Conservation (phyloP, 495 filamentous ascomycete genomes). For the Lasiosphaeria ovina region DNA sequence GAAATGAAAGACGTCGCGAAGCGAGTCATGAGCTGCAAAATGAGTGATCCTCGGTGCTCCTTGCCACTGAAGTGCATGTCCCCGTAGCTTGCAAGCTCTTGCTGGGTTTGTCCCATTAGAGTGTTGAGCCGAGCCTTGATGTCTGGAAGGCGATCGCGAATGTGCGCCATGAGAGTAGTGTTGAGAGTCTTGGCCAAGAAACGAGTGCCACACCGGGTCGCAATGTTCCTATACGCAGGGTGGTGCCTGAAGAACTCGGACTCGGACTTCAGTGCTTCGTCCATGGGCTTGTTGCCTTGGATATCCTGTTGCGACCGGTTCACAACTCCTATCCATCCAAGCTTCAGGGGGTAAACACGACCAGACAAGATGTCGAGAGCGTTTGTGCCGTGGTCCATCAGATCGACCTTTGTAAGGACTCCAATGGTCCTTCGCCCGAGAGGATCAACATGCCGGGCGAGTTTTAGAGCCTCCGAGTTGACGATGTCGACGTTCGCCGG, state of each 20-base stretch:
- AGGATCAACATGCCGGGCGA: slow-evolving; percentile 94
- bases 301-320: slow-evolving; percentile 99
- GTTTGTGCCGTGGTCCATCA: slow-evolving; percentile 99
- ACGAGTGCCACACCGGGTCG: slow-evolving; percentile 89
- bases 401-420: slow-evolving; percentile 93
- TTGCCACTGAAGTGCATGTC: slow-evolving; percentile 98
- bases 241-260: slow-evolving; percentile 95
- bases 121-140: slow-evolving; percentile 98
- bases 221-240: slow-evolving; percentile 95
- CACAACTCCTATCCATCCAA: slow-evolving; percentile 97
- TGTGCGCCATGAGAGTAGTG: slow-evolving; percentile 91
- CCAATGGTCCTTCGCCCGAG: slow-evolving; percentile 94
- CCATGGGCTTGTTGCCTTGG: slow-evolving; percentile 85
- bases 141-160: slow-evolving; percentile 91
- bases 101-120: slow-evolving; percentile 97
- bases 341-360: slow-evolving; percentile 92
- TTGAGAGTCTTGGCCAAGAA: slow-evolving; percentile 95
- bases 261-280: slow-evolving; percentile 87
- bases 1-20: slow-evolving; percentile 98
- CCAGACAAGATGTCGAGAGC: slow-evolving; percentile 95
- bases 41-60: slow-evolving; percentile 91
- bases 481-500: slow-evolving; percentile 98
- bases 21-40: slow-evolving; percentile 95
- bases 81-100: slow-evolving; percentile 96
- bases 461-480: slow-evolving; percentile 96